Percentiles rank a stretch among this genome's conserved stretches.
Evolutionary conservation across 768 basidiomycete genomes (phyloP).

Genomic region (Sarcodon sp.): DNA sequence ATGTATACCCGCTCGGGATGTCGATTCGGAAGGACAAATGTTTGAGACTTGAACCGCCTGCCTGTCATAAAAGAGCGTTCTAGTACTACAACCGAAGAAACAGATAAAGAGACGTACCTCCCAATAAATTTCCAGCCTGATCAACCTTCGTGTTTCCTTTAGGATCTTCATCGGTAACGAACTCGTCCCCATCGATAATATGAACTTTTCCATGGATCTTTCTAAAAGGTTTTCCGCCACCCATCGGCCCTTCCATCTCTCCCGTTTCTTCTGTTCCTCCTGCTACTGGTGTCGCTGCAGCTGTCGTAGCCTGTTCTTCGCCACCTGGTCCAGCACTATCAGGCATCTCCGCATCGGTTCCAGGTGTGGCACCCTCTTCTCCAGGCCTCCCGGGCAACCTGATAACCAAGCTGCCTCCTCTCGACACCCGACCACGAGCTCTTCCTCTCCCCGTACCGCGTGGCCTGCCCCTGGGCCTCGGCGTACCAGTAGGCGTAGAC

Average conservation of each 20-base stretch:
- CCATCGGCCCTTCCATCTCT: slow-evolving; percentile 15
- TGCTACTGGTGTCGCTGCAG: slow-evolving; percentile 4
- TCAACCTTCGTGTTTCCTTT: slow-evolving; percentile 93
- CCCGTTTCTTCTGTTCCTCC: slow-evolving; percentile 17
- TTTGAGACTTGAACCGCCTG: slow-evolving; percentile 77
- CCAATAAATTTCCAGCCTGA: slow-evolving; percentile 66
- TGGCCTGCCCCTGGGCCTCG: slow-evolving; percentile 12
- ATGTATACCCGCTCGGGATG: slow-evolving; percentile 82
- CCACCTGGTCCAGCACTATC: slow-evolving; percentile 26
- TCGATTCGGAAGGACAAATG: slow-evolving; percentile 78
- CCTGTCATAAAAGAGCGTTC: slow-evolving; percentile 28
- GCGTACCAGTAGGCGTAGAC: slow-evolving; percentile 10
- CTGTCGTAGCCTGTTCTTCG: slow-evolving; percentile 13
- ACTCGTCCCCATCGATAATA: slow-evolving; percentile 82
- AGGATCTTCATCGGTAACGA: slow-evolving; percentile 68
- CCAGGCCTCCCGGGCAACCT: slow-evolving; percentile 20
- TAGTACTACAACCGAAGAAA: slow-evolving; percentile 3
- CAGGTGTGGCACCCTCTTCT: slow-evolving; percentile 18
- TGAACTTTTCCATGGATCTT: slow-evolving; percentile 64
- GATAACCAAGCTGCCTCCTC: slow-evolving; percentile 7
- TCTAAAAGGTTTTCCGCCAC: slow-evolving; percentile 55
- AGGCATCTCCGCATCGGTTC: slow-evolving; percentile 7
- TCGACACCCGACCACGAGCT: slow-evolving; percentile 13
- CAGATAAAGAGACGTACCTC: slow-evolving; percentile 35
- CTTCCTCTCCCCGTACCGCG: slow-evolving; percentile 17